These are phyloP conservation scores for Thuja plicata DNA, from an alignment of 83 land plant genomes.

Conservation along the genomic window DNA sequence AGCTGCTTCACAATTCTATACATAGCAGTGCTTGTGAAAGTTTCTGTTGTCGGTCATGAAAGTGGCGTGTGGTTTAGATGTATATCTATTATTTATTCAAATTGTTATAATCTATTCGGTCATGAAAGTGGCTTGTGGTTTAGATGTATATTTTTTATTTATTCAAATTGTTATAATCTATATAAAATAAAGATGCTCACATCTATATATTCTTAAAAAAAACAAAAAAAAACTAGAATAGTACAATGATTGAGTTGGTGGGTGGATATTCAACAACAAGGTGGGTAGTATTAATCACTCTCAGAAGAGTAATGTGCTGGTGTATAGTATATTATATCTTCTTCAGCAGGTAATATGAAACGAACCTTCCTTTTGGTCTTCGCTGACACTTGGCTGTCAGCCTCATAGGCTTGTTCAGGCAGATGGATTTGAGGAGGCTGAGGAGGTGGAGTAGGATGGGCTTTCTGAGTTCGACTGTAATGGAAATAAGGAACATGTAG, in stretches of 20 bases:
- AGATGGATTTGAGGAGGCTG: not conserved
- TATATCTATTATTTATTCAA: too few relatives aligned
- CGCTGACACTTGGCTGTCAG: not conserved
- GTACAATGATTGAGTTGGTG: not conserved
- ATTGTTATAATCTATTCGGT: too few relatives aligned
- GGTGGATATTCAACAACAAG: not conserved
- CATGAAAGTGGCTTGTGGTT: too few relatives aligned
- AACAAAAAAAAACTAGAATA: not conserved
- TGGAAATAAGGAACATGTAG: not conserved
- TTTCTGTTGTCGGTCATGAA: too few relatives aligned
- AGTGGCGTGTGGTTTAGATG: too few relatives aligned
- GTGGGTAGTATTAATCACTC: not conserved
- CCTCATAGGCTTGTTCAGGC: not conserved
- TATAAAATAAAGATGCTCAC: too few relatives aligned
- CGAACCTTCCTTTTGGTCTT: not conserved
- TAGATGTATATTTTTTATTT: too few relatives aligned
- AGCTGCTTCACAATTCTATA: too few relatives aligned
- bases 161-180: too few relatives aligned
- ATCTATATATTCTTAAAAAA: too few relatives aligned
- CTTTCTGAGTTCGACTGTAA: not conserved
- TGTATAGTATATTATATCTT: not conserved
- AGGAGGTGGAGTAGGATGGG: not conserved
- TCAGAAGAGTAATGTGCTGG: not conserved
- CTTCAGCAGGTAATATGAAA: not conserved
- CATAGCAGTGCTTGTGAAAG: too few relatives aligned